Conservation (phyloP, 345 rosid genomes). For the Hypericum androsaemum region DNA sequence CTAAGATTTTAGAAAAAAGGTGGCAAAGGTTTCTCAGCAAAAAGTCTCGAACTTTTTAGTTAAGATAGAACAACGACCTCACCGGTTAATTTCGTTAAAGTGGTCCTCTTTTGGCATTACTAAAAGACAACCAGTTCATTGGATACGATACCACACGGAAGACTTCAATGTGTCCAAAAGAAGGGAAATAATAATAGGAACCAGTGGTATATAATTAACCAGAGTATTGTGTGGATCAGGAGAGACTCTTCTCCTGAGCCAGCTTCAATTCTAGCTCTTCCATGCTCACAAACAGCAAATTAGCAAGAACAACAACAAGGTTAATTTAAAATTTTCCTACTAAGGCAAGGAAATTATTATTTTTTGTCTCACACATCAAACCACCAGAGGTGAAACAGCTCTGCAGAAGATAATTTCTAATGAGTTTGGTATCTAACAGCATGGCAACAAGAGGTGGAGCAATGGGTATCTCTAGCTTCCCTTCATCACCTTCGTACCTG, state of each 20-base stretch:
- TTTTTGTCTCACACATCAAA: constrained; percentile 1
- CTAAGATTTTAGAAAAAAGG: too few species aligned
- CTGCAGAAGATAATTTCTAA: too few species aligned
- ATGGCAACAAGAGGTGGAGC: constrained; percentile 53
- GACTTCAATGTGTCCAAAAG: neutral
- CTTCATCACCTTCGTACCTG: constrained; percentile 36
- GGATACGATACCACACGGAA: neutral
- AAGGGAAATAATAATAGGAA: constrained; percentile 8
- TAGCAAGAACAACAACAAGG: neutral
- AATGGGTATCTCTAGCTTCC: constrained; percentile 44
- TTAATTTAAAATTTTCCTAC: neutral
- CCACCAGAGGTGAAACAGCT: neutral
- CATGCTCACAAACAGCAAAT: neutral
- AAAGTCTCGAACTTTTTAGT: too few species aligned
- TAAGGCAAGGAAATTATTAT: too few species aligned
- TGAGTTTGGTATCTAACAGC: constrained; percentile 6
- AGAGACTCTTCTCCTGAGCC: constrained; percentile 1
- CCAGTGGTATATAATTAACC: constrained; percentile 38
- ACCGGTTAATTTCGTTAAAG: too few species aligned
- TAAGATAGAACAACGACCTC: too few species aligned
- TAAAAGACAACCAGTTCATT: neutral
- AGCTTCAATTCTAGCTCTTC: constrained; percentile 10
- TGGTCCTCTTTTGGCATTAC: too few species aligned
- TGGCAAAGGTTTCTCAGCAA: too few species aligned
- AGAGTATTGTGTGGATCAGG: constrained; percentile 39